Percentiles rank a stretch among this genome's conserved stretches.
Conservation (phyloP, 345 rosid species). For the Eutrema yunnanense region DNA sequence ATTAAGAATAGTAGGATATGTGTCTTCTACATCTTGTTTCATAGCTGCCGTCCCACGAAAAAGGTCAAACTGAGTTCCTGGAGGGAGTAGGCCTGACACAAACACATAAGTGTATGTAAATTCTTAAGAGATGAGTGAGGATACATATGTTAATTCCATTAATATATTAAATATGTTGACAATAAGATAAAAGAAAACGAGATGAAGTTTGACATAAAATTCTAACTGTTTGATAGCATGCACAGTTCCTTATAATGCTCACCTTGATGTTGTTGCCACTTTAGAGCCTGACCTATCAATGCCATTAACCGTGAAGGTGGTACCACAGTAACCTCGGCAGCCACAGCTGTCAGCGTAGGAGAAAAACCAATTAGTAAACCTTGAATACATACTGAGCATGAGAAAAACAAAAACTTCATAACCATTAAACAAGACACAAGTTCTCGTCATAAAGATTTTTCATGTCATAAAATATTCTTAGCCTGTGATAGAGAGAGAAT, state of each 20-base stretch:
- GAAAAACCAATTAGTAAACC: conserved; percentile 1
- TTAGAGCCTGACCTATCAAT: conserved; percentile 89
- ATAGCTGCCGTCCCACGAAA: conserved; percentile 97
- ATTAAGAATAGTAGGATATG: conserved; percentile 65
- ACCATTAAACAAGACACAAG: neutral
- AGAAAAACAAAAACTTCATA: neutral
- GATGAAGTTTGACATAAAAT: neutral
- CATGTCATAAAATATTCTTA: neutral
- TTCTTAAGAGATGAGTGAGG: neutral
- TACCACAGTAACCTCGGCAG: conserved; percentile 88
- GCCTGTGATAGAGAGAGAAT: neutral
- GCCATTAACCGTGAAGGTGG: conserved; percentile 99
- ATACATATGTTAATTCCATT: neutral
- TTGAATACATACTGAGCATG: neutral
- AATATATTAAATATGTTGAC: neutral
- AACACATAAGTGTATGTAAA: neutral
- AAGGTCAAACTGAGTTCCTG: conserved; percentile 96
- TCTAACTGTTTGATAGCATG: conserved; percentile 1
- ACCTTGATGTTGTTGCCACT: conserved; percentile 99
- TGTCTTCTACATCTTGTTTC: conserved; percentile 96
- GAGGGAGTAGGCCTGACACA: conserved; percentile 81
- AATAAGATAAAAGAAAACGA: neutral
- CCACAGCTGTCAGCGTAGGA: conserved; percentile 51
- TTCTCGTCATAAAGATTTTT: neutral
- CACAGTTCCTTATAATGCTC: conserved; percentile 16